Evolutionary conservation across 2,329 filamentous ascomycete genomes (phyloP).

Genomic region (Exserohilum turcica): DNA sequence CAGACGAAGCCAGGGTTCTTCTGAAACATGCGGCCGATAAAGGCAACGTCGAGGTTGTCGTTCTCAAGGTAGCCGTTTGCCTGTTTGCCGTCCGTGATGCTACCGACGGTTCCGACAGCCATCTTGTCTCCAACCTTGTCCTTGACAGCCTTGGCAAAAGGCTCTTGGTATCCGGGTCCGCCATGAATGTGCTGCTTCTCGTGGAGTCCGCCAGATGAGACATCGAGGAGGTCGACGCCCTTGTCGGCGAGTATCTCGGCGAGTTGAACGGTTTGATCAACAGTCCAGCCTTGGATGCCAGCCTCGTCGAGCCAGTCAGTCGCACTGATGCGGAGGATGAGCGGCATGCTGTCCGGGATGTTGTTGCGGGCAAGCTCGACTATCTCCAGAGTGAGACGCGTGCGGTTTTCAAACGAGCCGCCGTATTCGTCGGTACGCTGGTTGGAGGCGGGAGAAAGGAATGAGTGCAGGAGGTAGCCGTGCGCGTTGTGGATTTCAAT

Average conservation of each 20-base stretch:
- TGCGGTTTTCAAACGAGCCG: conserved; percentile 73
- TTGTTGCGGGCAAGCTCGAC: conserved; percentile 65
- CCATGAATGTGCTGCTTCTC: conserved; percentile 63
- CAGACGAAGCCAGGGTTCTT: conserved; percentile 81
- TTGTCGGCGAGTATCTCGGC: conserved; percentile 69
- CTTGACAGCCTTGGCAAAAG: conserved; percentile 74
- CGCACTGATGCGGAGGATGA: conserved; percentile 75
- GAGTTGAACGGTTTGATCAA: conserved; percentile 67
- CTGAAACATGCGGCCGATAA: conserved; percentile 77
- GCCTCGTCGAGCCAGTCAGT: conserved; percentile 75
- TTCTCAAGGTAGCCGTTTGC: conserved; percentile 54
- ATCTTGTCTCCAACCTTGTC: conserved; percentile 73
- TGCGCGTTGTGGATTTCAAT: conserved; percentile 83
- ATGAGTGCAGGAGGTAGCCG: conserved; percentile 74
- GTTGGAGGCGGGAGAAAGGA: conserved; percentile 73
- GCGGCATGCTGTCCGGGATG: conserved; percentile 70
- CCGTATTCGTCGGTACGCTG: conserved; percentile 70
- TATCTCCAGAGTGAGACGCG: conserved; percentile 69
- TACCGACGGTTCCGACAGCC: conserved; percentile 74
- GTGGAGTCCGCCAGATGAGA: conserved; percentile 77
- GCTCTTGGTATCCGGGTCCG: conserved; percentile 73
- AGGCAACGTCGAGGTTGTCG: conserved; percentile 66
- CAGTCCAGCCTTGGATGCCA: conserved; percentile 67
- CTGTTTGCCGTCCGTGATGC: conserved; percentile 70
- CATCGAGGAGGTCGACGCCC: conserved; percentile 83